Evolutionary conservation across 2,329 filamentous ascomycete genomes (phyloP).

Genomic region (Pseudocercospora ulei): DNA sequence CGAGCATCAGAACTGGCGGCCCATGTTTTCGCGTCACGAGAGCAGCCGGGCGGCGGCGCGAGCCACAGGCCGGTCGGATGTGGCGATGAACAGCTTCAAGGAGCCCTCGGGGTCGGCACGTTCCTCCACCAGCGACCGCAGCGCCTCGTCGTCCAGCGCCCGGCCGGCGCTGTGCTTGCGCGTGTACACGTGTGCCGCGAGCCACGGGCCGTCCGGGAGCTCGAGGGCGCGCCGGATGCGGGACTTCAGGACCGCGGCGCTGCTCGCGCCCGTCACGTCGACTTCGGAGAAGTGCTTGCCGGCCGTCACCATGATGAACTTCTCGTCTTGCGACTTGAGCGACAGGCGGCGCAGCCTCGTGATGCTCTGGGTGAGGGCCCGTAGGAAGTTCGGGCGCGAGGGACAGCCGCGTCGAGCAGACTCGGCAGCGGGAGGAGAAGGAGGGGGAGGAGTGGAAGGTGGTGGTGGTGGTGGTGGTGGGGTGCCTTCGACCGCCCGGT

Average conservation of each 20-base stretch:
- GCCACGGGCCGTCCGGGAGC: neutral
- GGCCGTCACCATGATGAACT: slow-evolving; percentile 10
- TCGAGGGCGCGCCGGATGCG: neutral
- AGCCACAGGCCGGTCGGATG: no score
- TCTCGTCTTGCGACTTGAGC: neutral
- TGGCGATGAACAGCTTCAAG: neutral
- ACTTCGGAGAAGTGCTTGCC: slow-evolving; percentile 7
- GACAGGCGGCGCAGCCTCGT: slow-evolving; percentile 9
- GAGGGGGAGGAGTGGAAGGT: neutral
- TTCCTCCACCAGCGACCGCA: neutral
- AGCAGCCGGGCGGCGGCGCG: neutral
- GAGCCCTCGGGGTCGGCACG: slow-evolving; percentile 4
- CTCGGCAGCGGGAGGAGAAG: neutral
- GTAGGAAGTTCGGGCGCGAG: neutral
- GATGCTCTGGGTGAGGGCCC: slow-evolving; percentile 3
- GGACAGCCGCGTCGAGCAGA: neutral
- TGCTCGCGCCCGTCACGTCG: neutral
- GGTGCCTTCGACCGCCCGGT: neutral
- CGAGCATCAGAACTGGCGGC: neutral
- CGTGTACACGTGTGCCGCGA: neutral
- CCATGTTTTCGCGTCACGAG: neutral
- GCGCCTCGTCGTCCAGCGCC: neutral
- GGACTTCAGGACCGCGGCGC: neutral
- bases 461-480: neutral
- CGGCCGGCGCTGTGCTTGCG: neutral